phyloP scores from a whole-genome alignment of 805 yeast species.

The Starmerella kuoi region DNA sequence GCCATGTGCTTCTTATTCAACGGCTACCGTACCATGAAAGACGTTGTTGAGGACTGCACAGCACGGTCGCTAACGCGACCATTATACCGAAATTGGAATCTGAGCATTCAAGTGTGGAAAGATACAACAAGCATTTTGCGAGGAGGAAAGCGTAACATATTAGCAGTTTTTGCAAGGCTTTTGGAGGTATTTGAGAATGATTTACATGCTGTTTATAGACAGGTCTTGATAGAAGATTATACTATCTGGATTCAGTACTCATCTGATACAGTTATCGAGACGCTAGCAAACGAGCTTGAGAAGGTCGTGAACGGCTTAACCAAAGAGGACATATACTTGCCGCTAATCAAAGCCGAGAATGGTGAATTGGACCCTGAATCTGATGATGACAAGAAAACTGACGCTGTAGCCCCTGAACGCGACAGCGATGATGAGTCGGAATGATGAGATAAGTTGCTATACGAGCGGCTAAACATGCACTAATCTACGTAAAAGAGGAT shows the following conservation, averaged over 20 bases:
- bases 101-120: conserved; percentile 55
- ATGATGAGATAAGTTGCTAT: background rate
- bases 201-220: conserved; percentile 19
- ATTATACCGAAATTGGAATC: conserved; percentile 55
- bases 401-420: background rate
- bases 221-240: conserved; percentile 22
- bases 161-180: conserved; percentile 46
- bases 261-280: conserved; percentile 16
- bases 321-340: conserved; percentile 7
- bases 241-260: conserved; percentile 23
- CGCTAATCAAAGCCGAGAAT: conserved; percentile 3
- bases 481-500: too few relatives aligned
- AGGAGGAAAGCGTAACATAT: conserved; percentile 55
- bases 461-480: background rate
- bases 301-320: conserved; percentile 7
- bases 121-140: conserved; percentile 56
- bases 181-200: conserved; percentile 55
- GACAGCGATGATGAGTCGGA: conserved; percentile 18
- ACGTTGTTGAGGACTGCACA: conserved; percentile 47
- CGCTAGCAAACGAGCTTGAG: conserved; percentile 19
- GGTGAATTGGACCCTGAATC: background rate
- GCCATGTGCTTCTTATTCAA: conserved; percentile 60
- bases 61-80: conserved; percentile 73
- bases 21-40: conserved; percentile 35
- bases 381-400: background rate